Conservation (phyloP, 768 basidiomycete species). For the Agaricus bisporus region DNA sequence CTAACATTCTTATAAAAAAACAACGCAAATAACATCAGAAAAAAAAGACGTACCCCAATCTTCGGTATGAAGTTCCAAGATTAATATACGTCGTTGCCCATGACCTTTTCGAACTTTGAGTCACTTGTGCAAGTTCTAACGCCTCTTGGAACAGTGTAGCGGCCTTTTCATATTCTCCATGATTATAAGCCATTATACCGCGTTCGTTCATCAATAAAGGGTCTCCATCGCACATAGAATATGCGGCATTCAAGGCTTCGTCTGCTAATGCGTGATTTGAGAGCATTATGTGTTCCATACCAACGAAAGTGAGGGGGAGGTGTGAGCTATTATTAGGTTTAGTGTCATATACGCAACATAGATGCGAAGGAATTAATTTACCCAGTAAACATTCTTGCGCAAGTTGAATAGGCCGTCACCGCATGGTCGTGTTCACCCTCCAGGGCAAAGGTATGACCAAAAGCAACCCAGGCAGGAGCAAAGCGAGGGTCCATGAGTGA, state of each 20-base stretch:
- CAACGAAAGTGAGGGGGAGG: conserved; percentile 90
- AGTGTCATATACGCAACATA: neutral
- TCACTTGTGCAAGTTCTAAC: conserved; percentile 75
- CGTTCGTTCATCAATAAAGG: conserved; percentile 89
- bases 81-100: conserved; percentile 93
- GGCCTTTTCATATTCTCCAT: conserved; percentile 73
- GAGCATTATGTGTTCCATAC: conserved; percentile 95
- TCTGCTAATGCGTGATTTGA: conserved; percentile 78
- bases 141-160: conserved; percentile 67
- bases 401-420: conserved; percentile 96
- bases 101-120: conserved; percentile 76
- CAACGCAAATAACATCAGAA: neutral
- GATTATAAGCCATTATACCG: conserved; percentile 89
- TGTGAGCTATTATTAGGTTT: conserved; percentile 61
- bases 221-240: conserved; percentile 78
- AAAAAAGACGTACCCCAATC: conserved; percentile 52
- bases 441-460: conserved; percentile 93
- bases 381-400: conserved; percentile 93
- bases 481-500: conserved; percentile 96
- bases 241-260: conserved; percentile 82
- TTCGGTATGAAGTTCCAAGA: conserved; percentile 84
- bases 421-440: conserved; percentile 99
- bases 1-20: conserved; percentile 17
- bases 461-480: conserved; percentile 95
- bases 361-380: conserved; percentile 25